Evolutionary conservation across 2,329 filamentous ascomycete genomes (phyloP), one percentile per base, ranked within the genome.

Genomic region (Calonectria ilicicola): DNA sequence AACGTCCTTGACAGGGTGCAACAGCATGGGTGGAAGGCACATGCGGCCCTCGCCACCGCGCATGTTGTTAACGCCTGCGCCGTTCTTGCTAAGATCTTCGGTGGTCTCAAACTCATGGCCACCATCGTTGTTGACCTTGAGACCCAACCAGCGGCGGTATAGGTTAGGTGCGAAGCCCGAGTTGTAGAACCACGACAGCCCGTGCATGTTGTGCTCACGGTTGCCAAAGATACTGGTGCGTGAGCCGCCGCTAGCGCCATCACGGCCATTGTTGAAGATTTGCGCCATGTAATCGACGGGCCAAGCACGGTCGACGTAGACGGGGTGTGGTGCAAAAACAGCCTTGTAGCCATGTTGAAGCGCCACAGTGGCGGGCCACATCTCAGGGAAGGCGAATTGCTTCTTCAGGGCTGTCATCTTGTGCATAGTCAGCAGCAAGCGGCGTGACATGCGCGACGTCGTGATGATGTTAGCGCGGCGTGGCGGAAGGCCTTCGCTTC

Each of bases 291-390:
- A 95, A 65, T 91, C 89, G 2, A 90, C 89, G 0, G 95, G 95
- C 96, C 96, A 98, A 78, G 91, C 90, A 69, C 96, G 92, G 83
- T 98, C 96, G 19, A 96, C 91, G 82, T 93, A 98, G 68, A 98
- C 89, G 1, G 96, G 95, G 80, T 98, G 96, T 1, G 96, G 96
- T 2, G 93, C 95, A 76, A 93, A 98, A 17, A 98, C 95, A 44
- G 95, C 95, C 86, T 98, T 98, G 85, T 94, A 92, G 14, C 96
- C 96, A 82, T 98, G 96, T 72, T 98, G 96, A 12, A 98, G 89
- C 1, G 96, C 94, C 1, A 94, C 92, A 0, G 94, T 97, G 1
- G 93, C 93, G 0, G 96, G 95, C 95, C 95, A 98, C 96, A 98
- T 98, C 84, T 98, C 96, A 0, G 95, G 94, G 82, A 98, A 98